Evolutionary conservation across 768 basidiomycete species (phyloP).

Genomic region (Hebeloma cylindrosporum): DNA sequence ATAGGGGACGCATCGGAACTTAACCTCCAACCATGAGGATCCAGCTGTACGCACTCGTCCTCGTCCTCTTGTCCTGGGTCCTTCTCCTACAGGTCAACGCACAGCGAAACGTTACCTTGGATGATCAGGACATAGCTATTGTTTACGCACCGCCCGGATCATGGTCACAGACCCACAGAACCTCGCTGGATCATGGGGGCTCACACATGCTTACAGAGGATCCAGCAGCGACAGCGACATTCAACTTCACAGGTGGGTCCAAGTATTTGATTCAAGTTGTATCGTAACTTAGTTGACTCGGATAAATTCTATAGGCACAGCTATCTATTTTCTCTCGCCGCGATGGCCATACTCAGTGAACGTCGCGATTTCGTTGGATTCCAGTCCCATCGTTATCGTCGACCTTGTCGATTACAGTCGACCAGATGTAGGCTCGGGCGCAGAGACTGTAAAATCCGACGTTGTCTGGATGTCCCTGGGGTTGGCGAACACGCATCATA

Average conservation of each 20-base stretch:
- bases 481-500: conserved; percentile 4
- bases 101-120: too few relatives aligned
- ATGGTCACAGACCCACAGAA: too few relatives aligned
- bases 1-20: too few relatives aligned
- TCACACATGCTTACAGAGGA: too few relatives aligned
- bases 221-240: conserved; percentile 27
- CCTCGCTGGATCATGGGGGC: too few relatives aligned
- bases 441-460: conserved; percentile 3
- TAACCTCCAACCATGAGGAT: too few relatives aligned
- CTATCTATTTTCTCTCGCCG: conserved; percentile 38
- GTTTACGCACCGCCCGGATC: too few relatives aligned
- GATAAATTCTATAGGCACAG: conserved; percentile 29
- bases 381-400: conserved; percentile 19
- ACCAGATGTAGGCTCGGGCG: background rate
- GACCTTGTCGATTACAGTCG: conserved; percentile 22
- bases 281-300: background rate
- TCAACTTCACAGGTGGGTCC: conserved; percentile 28
- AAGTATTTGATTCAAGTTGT: background rate
- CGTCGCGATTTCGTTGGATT: conserved; percentile 30
- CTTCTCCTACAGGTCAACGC: too few relatives aligned
- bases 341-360: conserved; percentile 40
- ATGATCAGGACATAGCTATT: too few relatives aligned
- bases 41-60: too few relatives aligned
- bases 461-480: conserved; percentile 7
- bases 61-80: too few relatives aligned